phyloP scores from a whole-genome alignment of 768 basidiomycete species.

The Rickenella mellea region DNA sequence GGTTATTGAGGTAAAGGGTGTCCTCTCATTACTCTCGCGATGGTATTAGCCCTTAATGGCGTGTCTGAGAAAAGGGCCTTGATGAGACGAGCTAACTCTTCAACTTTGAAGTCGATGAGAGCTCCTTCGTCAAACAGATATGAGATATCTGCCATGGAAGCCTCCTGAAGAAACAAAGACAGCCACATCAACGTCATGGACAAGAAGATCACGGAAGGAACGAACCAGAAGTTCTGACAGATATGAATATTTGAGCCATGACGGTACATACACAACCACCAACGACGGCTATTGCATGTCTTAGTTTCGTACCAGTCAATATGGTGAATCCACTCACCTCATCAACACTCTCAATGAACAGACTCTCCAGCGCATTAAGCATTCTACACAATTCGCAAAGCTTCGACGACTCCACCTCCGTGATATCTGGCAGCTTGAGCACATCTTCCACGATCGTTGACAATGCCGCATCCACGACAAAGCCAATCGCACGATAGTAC shows the following conservation, averaged over 20 bases:
- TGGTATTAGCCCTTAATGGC: conserved; percentile 66
- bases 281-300: conserved; percentile 45
- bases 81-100: conserved; percentile 76
- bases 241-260: conserved; percentile 93
- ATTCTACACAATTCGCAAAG: conserved; percentile 78
- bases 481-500: conserved; percentile 65
- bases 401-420: conserved; percentile 77
- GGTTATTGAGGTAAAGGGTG: conserved; percentile 30
- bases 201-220: conserved; percentile 7
- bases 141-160: conserved; percentile 83
- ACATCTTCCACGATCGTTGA: conserved; percentile 62
- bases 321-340: conserved; percentile 31
- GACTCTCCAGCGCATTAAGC: conserved; percentile 66
- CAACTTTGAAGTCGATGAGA: conserved; percentile 79
- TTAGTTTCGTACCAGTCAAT: background rate
- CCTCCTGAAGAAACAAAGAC: conserved; percentile 47
- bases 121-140: conserved; percentile 89
- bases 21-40: conserved; percentile 61
- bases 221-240: conserved; percentile 83
- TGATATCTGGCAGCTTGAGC: conserved; percentile 73
- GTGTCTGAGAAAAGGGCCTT: conserved; percentile 86
- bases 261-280: conserved; percentile 78
- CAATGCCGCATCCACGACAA: conserved; percentile 59
- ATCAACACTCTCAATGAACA: conserved; percentile 61
- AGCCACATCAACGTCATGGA: background rate